Base-by-base conservation (phyloP, 106 monocot genomes). In the Vanilla planifolia region DNA sequence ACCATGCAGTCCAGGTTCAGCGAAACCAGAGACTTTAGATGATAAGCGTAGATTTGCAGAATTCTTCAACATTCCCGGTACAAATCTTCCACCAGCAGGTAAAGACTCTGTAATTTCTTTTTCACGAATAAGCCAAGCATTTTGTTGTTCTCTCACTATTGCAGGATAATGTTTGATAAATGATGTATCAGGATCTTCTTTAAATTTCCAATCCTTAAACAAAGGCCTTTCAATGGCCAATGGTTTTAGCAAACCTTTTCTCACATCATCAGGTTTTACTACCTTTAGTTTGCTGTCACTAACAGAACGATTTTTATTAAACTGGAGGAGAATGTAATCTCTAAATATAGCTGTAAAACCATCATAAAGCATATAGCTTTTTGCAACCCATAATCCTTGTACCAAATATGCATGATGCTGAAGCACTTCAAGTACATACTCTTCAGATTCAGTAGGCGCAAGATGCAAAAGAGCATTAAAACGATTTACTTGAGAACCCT, bases 361-460 rank as follows among this genome's bases (percentile, higher is more conserved):
- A 26, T 69, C 56, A 71, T 60, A 73, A 16, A 90, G 33, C 40
- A 96, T 48, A 34, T 74, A 79, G 62, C 83, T 86, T 81, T 96
- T 90, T 19, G 78, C 46, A 67, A 96, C 79, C 95, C 95, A 96
- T 52, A 86, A 61, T 17, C 89, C 89, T 68, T 86, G 95, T 5
- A 95, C 83, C 63, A 90, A 76, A 71, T 68, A 39, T 64, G 90
- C 89, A 66, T 83, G 63, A 7, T 63, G 65, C 37, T 69, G 80
- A 71, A 95, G 75, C 43, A 79, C 20, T 58, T 60, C 67, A 3
- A 95, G 50, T 40, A 87, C 43, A 34, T 84, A 73, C 46, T 80
- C 67, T 26, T 44, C 27, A 9, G 86, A 74, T 4, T 63, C 50
- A n/a, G 22, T 46, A 42, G 84, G 81, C 67, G 80, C 83, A 74